A percentile compares a stretch with the other conserved stretches of the same genome.
Evolutionary conservation across 1,284 basidiomycete genomes (phyloP).

Genomic region (Baeospora myosura): DNA sequence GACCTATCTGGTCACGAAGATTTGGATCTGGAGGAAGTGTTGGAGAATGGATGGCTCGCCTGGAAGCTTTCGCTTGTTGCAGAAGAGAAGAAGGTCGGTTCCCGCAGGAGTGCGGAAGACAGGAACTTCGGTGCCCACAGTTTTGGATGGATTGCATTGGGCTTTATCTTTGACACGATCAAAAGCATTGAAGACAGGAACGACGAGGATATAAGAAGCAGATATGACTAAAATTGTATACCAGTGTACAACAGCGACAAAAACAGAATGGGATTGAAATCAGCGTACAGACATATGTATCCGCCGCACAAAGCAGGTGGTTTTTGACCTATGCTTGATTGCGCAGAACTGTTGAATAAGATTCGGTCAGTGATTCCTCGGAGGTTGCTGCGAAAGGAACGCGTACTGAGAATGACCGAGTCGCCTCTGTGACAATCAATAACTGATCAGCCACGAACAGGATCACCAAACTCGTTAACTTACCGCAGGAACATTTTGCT

Average conservation of each 20-base stretch:
- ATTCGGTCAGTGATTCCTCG: constrained; percentile 8
- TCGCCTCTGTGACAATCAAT: constrained; percentile 59
- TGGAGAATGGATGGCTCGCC: constrained; percentile 44
- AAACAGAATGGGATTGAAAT: not conserved
- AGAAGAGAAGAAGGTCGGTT: constrained; percentile 20
- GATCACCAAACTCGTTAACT: constrained; percentile 20
- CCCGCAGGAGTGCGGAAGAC: constrained; percentile 15
- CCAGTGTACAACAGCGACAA: not conserved
- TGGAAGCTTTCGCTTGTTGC: constrained; percentile 36
- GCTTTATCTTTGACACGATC: constrained; percentile 17
- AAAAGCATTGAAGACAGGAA: constrained; percentile 9
- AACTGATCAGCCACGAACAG: constrained; percentile 12
- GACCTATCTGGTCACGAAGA: constrained; percentile 41
- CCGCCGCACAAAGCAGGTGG: too few relatives aligned
- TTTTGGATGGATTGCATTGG: constrained; percentile 54
- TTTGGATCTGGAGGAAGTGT: constrained; percentile 26
- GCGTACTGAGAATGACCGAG: constrained; percentile 89
- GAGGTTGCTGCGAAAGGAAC: not conserved
- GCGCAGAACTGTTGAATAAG: constrained; percentile 57
- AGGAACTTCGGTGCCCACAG: constrained; percentile 48
- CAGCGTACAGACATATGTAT: too few relatives aligned
- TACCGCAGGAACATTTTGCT: constrained; percentile 94
- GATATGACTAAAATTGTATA: not conserved
- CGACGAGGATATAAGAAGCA: constrained; percentile 18
- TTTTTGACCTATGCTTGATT: constrained; percentile 58